These are phyloP conservation scores for Astrothelium subdiscretum DNA, from an alignment of 495 filamentous ascomycete genomes.

Conservation along the genomic window DNA sequence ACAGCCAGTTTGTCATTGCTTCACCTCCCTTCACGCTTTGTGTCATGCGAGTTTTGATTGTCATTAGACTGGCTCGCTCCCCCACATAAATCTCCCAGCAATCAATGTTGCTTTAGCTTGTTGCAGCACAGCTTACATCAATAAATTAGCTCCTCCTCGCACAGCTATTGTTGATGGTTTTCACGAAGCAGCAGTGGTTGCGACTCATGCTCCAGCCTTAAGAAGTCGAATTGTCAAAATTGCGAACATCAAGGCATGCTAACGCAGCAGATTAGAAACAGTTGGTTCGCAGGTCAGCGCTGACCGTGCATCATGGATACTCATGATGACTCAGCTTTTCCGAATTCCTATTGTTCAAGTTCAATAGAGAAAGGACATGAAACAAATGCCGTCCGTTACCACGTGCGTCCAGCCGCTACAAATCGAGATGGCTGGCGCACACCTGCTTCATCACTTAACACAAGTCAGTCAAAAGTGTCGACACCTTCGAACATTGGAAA, in stretches of 20 bases:
- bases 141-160: neutral
- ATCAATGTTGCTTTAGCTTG: neutral
- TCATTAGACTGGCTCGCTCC: neutral
- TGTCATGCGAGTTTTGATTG: neutral
- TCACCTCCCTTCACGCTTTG: neutral
- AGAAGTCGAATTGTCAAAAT: neutral
- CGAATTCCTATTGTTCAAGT: neutral
- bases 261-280: neutral
- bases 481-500: neutral
- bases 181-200: neutral
- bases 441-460: neutral
- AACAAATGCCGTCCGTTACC: neutral
- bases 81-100: neutral
- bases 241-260: neutral
- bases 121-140: neutral
- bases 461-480: neutral
- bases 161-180: neutral
- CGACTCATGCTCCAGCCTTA: neutral
- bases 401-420: neutral
- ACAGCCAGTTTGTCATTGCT: neutral
- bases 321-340: neutral
- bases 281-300: neutral
- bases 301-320: neutral
- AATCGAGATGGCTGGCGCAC: neutral
- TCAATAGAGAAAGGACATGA: neutral